Evolutionary conservation across 2,329 filamentous ascomycete genomes (phyloP).

Genomic region (Leptographium flavum): DNA sequence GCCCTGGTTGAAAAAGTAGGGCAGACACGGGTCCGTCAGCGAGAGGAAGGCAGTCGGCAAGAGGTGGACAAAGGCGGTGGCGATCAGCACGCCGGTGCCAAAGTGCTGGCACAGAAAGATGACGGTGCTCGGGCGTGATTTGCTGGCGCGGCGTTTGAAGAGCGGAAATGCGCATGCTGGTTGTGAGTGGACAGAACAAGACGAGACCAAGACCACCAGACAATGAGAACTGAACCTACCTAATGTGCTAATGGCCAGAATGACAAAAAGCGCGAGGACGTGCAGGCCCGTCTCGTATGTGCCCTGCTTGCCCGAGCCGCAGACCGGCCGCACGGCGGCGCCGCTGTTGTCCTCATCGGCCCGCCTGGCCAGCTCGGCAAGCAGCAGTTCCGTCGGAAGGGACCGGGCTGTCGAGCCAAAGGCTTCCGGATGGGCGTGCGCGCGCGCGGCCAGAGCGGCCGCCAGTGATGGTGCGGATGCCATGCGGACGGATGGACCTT

Average conservation of each 20-base stretch:
- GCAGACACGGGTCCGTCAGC: slow-evolving; percentile 56
- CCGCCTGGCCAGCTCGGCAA: slow-evolving; percentile 37
- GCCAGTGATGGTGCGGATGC: neutral
- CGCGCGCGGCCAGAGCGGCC: neutral
- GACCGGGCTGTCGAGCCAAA: slow-evolving; percentile 29
- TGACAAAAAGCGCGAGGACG: slow-evolving; percentile 52
- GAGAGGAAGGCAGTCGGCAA: slow-evolving; percentile 54
- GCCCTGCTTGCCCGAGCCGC: slow-evolving; percentile 36
- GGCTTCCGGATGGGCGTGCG: too few species aligned
- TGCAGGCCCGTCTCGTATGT: slow-evolving; percentile 54
- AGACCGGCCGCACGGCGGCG: slow-evolving; percentile 26
- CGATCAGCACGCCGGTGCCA: slow-evolving; percentile 73
- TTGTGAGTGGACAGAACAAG: neutral
- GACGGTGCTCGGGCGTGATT: slow-evolving; percentile 41
- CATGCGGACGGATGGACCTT: neutral
- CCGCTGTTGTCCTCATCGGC: slow-evolving; percentile 20
- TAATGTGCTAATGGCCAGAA: slow-evolving; percentile 38
- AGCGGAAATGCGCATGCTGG: slow-evolving; percentile 52
- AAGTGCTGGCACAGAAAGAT: slow-evolving; percentile 60
- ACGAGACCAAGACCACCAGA: neutral
- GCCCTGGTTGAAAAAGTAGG: slow-evolving; percentile 62
- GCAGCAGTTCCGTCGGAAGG: slow-evolving; percentile 36
- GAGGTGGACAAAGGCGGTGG: slow-evolving; percentile 71
- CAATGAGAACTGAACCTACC: slow-evolving; percentile 1
- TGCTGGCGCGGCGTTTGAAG: slow-evolving; percentile 43